Percentiles rank a stretch among this genome's conserved stretches.
Conservation (phyloP, 352 stramenopile species). For the Phytopythium boreale region DNA sequence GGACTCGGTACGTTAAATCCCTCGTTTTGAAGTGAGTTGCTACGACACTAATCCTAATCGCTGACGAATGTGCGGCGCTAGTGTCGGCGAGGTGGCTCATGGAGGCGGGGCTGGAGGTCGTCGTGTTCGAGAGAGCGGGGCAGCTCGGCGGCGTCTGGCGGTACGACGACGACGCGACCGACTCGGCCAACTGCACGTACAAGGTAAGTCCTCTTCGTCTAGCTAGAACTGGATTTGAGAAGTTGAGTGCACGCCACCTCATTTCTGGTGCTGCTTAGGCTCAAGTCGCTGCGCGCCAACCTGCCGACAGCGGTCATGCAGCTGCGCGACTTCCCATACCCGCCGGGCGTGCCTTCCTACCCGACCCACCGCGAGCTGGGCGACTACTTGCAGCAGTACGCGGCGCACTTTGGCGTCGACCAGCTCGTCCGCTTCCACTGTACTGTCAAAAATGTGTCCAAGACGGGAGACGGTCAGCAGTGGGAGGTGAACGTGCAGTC, state of each 20-base stretch:
- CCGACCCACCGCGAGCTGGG: conserved; percentile 59
- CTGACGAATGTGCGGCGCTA: conserved; percentile 15
- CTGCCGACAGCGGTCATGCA: conserved; percentile 82
- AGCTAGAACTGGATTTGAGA: not conserved
- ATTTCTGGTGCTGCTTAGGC: too few species aligned
- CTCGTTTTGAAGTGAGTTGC: not conserved
- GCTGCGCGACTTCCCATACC: conserved; percentile 62
- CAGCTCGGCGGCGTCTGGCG: conserved; percentile 73
- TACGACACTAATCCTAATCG: not conserved
- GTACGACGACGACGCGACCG: conserved; percentile 49
- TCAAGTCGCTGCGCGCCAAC: conserved; percentile 74
- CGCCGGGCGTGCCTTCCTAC: conserved; percentile 47
- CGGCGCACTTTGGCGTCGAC: conserved; percentile 47
- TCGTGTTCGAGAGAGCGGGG: conserved; percentile 67
- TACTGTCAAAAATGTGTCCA: conserved; percentile 27
- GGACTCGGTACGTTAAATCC: conserved; percentile 54
- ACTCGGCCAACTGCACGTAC: conserved; percentile 49
- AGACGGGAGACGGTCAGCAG: conserved; percentile 12
- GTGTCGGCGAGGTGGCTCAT: conserved; percentile 64
- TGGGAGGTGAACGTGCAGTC: conserved; percentile 29
- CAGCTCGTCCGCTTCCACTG: conserved; percentile 49
- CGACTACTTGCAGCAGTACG: conserved; percentile 65
- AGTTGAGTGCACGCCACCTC: too few species aligned
- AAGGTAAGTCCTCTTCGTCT: conserved; percentile 27
- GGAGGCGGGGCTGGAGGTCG: conserved; percentile 55